A percentile compares a stretch with the other conserved stretches of the same genome.
phyloP scores from a whole-genome alignment of 2,329 filamentous ascomycete genomes.

The Niveomyces coronatus region DNA sequence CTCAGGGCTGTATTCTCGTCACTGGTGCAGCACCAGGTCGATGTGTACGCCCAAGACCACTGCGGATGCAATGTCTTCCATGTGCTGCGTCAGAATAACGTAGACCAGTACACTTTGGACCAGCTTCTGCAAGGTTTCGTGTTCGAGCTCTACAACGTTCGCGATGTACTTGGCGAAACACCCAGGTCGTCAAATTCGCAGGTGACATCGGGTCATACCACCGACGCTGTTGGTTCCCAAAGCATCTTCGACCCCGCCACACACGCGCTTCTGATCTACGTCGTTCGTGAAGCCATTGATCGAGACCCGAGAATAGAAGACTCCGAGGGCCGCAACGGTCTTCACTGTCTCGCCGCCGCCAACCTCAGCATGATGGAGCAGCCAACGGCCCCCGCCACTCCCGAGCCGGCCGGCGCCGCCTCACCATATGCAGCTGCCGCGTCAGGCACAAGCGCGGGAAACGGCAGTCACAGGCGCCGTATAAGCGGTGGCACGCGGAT shows the following conservation, averaged over 20 bases:
- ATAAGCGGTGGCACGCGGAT: neutral
- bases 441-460: neutral
- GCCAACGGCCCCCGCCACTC: slow-evolving; percentile 18
- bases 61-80: slow-evolving; percentile 47
- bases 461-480: neutral
- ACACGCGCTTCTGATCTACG: slow-evolving; percentile 24
- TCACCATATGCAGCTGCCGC: neutral
- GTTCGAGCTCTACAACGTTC: slow-evolving; percentile 22
- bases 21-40: slow-evolving; percentile 15
- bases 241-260: slow-evolving; percentile 9
- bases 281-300: slow-evolving; percentile 24
- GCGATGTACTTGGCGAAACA: slow-evolving; percentile 37
- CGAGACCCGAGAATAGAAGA: slow-evolving; percentile 24
- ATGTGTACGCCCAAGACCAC: slow-evolving; percentile 30
- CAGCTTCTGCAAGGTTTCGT: slow-evolving; percentile 26
- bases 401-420: slow-evolving; percentile 8
- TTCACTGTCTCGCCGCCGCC: slow-evolving; percentile 48
- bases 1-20: slow-evolving; percentile 20
- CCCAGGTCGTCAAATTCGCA: neutral
- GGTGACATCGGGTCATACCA: slow-evolving; percentile 13
- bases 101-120: slow-evolving; percentile 19
- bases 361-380: slow-evolving; percentile 34
- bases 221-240: slow-evolving; percentile 11
- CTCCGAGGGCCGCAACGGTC: slow-evolving; percentile 40
- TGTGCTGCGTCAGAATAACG: slow-evolving; percentile 22